Conservation (phyloP, 2,329 filamentous ascomycete species). For the Neocucurbitaria cava region DNA sequence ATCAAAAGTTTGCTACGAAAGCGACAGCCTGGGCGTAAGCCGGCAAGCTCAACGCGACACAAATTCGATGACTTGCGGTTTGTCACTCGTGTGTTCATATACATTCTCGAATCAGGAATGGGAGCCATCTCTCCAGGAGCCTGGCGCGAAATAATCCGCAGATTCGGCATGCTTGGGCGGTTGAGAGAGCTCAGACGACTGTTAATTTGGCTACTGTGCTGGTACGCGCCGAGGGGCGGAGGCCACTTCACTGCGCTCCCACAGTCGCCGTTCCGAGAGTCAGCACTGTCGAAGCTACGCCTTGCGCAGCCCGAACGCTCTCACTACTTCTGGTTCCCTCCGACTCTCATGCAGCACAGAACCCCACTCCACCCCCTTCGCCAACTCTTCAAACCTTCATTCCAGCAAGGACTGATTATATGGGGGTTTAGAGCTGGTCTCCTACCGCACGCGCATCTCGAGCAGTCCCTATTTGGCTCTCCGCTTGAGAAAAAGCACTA, state of each 20-base stretch:
- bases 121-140: conserved; percentile 49
- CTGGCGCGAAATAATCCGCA: conserved; percentile 67
- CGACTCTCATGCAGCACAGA: conserved; percentile 8
- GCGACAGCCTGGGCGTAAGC: conserved; percentile 50
- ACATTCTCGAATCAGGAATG: conserved; percentile 54
- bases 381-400: conserved; percentile 28
- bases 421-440: conserved; percentile 45
- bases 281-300: conserved; percentile 26
- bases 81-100: conserved; percentile 57
- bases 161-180: conserved; percentile 64
- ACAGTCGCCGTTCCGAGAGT: conserved; percentile 29
- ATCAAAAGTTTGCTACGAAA: conserved; percentile 48
- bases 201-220: conserved; percentile 58
- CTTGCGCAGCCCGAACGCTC: conserved; percentile 13
- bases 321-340: conserved; percentile 27
- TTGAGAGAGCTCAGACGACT: conserved; percentile 61
- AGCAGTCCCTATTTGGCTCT: conserved; percentile 30
- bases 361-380: conserved; percentile 34
- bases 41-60: conserved; percentile 5
- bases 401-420: conserved; percentile 39
- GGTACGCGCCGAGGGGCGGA: conserved; percentile 41
- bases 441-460: conserved; percentile 28
- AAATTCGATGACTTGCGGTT: conserved; percentile 52
- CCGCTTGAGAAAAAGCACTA: conserved; percentile 33
- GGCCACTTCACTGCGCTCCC: conserved; percentile 27